Evolutionary conservation across 371 early-diverging fungal genomes (phyloP), one percentile per base, ranked within the genome.

Genomic region (Mucor saturninus): DNA sequence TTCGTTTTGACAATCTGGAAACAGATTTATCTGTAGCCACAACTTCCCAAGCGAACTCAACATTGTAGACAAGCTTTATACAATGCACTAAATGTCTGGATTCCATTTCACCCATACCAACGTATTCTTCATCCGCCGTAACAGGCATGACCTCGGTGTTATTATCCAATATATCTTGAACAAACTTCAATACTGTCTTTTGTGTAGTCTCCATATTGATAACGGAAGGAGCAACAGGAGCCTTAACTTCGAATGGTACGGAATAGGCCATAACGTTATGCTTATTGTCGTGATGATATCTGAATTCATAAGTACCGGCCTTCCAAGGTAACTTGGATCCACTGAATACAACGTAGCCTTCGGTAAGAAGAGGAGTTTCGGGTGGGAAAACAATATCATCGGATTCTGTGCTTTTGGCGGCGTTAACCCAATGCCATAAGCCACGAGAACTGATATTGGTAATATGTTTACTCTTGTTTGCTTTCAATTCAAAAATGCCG

Each of bases 41-140:
- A 5, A 94, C 93, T 54, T 92, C 90, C 83, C 91, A 88, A 3
- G 93, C 88, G 78, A 95, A 95, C 56, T 95, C 95, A 40, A 96
- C 87, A 35, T 91, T 91, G 71, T 89, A 95, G 67, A 88, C 85
- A 42, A 87, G 76, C 54, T 88, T 85, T 64, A 95, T 88, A 9
- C 88, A 91, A 63, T 92, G 88, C 11, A 91, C 93, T 32, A 95
- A 83, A 35, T 91, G 83, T 59, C 81, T 84, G 1, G 92, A 89
- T 51, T 92, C 90, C 4, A 64, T 60, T 63, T 93, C 92, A 54
- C 86, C 83, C 74, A 92, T 83, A 35, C 85, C 75, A 40, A 86
- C 66, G 56, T 79, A 88, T 40, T 80, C 83, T 56, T 88, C 89
- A 21, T 77, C 77, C 4, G 75, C 69, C 7, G 79, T 76, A 45